Evolutionary conservation across 495 filamentous ascomycete species (phyloP), one percentile per base, ranked within the genome.

Genomic region (Peziza echinospora): DNA sequence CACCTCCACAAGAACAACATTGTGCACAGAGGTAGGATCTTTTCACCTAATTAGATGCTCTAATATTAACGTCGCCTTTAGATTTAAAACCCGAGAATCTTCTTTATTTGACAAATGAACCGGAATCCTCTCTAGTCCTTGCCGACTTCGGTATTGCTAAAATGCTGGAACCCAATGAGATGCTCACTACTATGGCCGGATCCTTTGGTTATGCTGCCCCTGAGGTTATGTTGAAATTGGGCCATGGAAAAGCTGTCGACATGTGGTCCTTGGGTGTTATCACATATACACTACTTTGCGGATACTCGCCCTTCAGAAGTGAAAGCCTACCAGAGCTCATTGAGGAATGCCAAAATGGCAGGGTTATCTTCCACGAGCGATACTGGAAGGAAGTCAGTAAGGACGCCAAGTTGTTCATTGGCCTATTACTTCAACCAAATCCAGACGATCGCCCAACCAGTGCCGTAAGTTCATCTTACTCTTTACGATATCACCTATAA

Each of bases 191-290:
- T 49, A 99, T 99, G 89, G 89, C 89, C 17, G 89, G 89, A 26
- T 96, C 91, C 2, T 96, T 99, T 61, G 89, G 89, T 34, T 99
- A 99, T 57, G 89, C 89, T 17, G 89, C 89, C 0, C 89, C 89
- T 6, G 89, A 99, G 60, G 86, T 99, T 40, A 99, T 99, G 89
- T 69, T 93, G 43, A 94, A 93, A 68, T 74, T 82, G 53, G 89
- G 91, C 28, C 89, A 99, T 60, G 89, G 91, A 57, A 96, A 96
- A 62, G 82, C 89, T n/a, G 89, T 96, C 24, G 89, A 99, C 59
- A 91, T 99, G 82, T 99, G 89, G 89, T 94, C 87, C 7, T 69
- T 99, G 55, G 89, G 89, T 52, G 87, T 99, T 53, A 96, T 99
- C 58, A 96, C 91, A 24, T 99, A 99, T 65, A 96, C 91, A 13